These are phyloP conservation scores for Aspergillus phoenicis DNA, from an alignment of 2,329 filamentous ascomycete species.

Conservation along the genomic window DNA sequence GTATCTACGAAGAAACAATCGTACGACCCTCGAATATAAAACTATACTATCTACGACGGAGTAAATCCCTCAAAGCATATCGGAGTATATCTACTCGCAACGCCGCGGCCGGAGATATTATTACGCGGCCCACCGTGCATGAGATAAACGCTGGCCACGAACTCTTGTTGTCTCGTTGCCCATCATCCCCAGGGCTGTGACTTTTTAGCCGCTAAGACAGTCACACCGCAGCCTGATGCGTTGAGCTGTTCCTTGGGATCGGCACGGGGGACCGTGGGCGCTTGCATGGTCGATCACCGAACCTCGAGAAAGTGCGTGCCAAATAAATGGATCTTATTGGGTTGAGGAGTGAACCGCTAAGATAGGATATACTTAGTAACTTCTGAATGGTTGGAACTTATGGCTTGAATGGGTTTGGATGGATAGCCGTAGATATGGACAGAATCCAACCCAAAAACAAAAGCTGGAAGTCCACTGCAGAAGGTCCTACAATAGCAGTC, in stretches of 20 bases:
- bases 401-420: no score
- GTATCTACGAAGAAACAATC: no score
- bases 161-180: background rate
- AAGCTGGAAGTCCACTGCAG: no score
- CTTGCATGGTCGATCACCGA: background rate
- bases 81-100: background rate
- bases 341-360: background rate
- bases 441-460: no score
- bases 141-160: background rate
- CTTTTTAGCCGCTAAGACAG: background rate
- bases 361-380: no score
- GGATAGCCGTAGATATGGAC: no score
- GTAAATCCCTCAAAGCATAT: background rate
- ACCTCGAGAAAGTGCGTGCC: background rate
- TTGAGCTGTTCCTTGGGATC: background rate
- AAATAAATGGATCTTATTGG: background rate
- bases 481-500: background rate
- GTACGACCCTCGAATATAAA: no score
- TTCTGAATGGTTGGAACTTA: no score
- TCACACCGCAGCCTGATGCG: background rate
- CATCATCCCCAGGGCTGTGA: background rate
- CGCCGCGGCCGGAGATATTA: background rate
- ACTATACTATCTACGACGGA: no score
- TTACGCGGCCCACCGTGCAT: background rate
- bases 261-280: background rate